Evolutionary conservation across 306 rosid species (phyloP).

Genomic region (Datisca glomerata): DNA sequence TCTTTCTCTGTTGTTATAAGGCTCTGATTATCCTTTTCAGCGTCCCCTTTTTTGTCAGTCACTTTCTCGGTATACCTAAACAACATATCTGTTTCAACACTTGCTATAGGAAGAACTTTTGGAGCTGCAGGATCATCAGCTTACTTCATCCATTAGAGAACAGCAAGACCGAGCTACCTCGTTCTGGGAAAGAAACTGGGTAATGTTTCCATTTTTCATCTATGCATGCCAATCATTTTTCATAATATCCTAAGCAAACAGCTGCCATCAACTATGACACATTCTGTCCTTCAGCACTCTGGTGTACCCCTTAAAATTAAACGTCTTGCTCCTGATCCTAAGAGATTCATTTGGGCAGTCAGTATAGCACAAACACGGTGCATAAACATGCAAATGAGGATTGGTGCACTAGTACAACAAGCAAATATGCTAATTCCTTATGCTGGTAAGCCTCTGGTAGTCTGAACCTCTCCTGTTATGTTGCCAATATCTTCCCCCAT

Average conservation of each 20-base stretch:
- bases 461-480: no score
- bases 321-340: constrained; percentile 75
- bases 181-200: constrained; percentile 92
- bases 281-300: constrained; percentile 41
- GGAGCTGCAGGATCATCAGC: constrained; percentile 72
- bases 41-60: no score
- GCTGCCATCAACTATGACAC: not conserved
- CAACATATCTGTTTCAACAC: no score
- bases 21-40: no score
- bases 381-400: constrained; percentile 62
- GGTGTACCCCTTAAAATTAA: constrained; percentile 75
- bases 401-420: constrained; percentile 71
- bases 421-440: constrained; percentile 82
- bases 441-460: constrained; percentile 50
- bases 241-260: not conserved
- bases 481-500: no score
- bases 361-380: constrained; percentile 86
- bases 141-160: constrained; percentile 58
- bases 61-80: no score
- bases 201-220: constrained; percentile 19
- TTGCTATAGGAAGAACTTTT: constrained; percentile 61
- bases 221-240: constrained; percentile 10
- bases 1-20: no score
- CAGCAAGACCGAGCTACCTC: constrained; percentile 55
- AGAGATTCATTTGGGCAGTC: constrained; percentile 83